phyloP scores from a whole-genome alignment of 2,329 filamentous ascomycete species.

The Bertia moriformis region DNA sequence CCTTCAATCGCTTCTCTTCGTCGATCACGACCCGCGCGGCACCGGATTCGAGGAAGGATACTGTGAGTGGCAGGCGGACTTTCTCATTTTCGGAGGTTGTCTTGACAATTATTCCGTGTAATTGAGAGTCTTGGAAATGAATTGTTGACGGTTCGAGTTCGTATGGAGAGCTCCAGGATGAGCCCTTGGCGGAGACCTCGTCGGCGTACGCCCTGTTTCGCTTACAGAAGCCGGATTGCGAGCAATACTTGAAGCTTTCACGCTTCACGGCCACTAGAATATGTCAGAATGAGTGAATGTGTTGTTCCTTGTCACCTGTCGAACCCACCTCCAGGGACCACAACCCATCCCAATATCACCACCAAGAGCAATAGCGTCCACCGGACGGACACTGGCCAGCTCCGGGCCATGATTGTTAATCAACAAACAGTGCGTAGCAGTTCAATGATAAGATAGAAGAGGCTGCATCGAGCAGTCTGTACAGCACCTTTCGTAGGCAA shows the following conservation, averaged over 20 bases:
- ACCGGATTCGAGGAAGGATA: constrained; percentile 82
- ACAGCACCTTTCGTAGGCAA: too few relatives aligned
- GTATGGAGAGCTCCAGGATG: constrained; percentile 70
- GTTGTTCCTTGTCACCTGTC: background rate
- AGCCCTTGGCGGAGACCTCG: constrained; percentile 46
- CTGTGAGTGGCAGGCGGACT: constrained; percentile 65
- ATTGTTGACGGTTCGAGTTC: constrained; percentile 57
- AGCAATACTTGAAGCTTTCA: constrained; percentile 91
- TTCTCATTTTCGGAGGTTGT: constrained; percentile 49
- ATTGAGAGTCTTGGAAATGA: constrained; percentile 62
- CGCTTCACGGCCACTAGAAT: constrained; percentile 70
- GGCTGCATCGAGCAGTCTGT: background rate
- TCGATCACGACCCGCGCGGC: constrained; percentile 77
- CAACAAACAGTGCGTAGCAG: too few relatives aligned
- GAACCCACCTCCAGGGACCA: background rate
- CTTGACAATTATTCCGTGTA: constrained; percentile 73
- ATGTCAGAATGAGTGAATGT: constrained; percentile 3
- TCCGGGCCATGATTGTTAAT: background rate
- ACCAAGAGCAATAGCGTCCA: constrained; percentile 1
- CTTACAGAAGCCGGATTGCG: constrained; percentile 93
- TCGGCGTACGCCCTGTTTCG: constrained; percentile 86
- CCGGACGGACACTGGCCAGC: background rate
- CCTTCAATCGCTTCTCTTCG: constrained; percentile 78
- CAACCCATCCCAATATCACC: background rate
- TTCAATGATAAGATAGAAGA: too few relatives aligned